phyloP scores from a whole-genome alignment of 1,284 basidiomycete genomes.

The Ceratobasidium sp. region DNA sequence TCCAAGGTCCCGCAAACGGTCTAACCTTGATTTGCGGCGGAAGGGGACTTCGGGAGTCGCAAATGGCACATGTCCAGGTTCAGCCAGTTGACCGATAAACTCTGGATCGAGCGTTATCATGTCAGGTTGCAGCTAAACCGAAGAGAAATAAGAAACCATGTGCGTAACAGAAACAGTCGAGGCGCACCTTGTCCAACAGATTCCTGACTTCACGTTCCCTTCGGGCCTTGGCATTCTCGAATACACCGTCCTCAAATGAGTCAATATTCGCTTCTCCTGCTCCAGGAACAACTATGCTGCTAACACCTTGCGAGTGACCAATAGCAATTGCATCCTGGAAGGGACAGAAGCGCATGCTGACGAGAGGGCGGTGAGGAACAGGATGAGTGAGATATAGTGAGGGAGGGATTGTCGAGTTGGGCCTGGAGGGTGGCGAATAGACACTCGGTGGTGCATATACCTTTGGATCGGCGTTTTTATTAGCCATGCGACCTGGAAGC shows the following conservation, averaged over 20 bases:
- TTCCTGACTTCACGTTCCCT: slow-evolving; percentile 91
- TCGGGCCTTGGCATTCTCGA: slow-evolving; percentile 82
- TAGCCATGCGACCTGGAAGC: neutral
- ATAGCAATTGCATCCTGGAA: slow-evolving; percentile 93
- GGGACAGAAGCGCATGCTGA: slow-evolving; percentile 81
- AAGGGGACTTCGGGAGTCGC: slow-evolving; percentile 66
- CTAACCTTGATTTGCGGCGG: slow-evolving; percentile 73
- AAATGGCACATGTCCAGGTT: slow-evolving; percentile 65
- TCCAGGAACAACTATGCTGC: slow-evolving; percentile 88
- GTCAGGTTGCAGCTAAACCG: slow-evolving; percentile 84
- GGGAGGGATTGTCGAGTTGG: slow-evolving; percentile 62
- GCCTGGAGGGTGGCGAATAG: slow-evolving; percentile 53
- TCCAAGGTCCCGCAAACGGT: slow-evolving; percentile 72
- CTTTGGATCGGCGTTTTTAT: no score
- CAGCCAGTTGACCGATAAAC: slow-evolving; percentile 76
- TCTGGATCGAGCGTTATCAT: slow-evolving; percentile 92
- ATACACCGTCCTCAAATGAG: slow-evolving; percentile 92
- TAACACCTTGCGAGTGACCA: slow-evolving; percentile 72
- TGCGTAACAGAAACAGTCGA: neutral
- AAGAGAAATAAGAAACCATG: neutral
- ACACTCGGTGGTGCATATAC: slow-evolving; percentile 73
- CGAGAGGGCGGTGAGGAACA: slow-evolving; percentile 71
- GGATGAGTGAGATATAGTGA: slow-evolving; percentile 87
- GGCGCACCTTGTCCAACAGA: slow-evolving; percentile 84
- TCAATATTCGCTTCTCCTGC: slow-evolving; percentile 96